Conservation (phyloP, 305 asterid genomes). For the Fraxinus dipetala region DNA sequence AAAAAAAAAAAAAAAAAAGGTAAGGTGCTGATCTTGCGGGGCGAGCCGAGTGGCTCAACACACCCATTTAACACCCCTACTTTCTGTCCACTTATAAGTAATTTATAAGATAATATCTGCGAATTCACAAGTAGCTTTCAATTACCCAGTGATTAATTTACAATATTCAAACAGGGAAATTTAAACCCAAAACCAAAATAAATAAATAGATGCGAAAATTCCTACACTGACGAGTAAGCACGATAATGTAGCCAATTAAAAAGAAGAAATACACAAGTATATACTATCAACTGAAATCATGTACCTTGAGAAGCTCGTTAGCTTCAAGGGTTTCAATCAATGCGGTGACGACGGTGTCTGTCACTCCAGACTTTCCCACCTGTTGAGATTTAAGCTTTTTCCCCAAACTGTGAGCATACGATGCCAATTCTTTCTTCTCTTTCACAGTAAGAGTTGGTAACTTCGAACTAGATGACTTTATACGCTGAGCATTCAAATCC, state of each 20-base stretch:
- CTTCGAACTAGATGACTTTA: conserved; percentile 15
- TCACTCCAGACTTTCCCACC: conserved; percentile 86
- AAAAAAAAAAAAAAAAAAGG: background rate
- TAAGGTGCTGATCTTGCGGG: background rate
- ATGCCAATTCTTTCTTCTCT: conserved; percentile 79
- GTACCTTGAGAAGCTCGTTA: conserved; percentile 92
- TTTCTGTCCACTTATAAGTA: background rate
- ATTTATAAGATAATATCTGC: background rate
- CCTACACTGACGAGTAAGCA: background rate
- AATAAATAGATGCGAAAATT: background rate
- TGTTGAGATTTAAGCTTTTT: conserved; percentile 88
- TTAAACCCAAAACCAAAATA: background rate
- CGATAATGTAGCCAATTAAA: background rate
- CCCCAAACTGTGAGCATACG: conserved; percentile 87
- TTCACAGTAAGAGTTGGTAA: conserved; percentile 56
- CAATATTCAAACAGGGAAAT: background rate
- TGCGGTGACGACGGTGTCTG: conserved; percentile 72
- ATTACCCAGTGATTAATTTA: background rate
- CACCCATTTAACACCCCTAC: background rate
- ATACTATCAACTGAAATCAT: background rate
- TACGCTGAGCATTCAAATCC: conserved; percentile 11
- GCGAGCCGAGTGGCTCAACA: background rate
- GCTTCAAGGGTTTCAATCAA: conserved; percentile 83
- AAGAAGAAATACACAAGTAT: background rate
- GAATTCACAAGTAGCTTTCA: background rate